A percentile compares a stretch with the other conserved stretches of the same genome.
These are phyloP conservation scores for Caryopteris hybrid DNA, from an alignment of 305 asterid genomes.

Conservation along the genomic window DNA sequence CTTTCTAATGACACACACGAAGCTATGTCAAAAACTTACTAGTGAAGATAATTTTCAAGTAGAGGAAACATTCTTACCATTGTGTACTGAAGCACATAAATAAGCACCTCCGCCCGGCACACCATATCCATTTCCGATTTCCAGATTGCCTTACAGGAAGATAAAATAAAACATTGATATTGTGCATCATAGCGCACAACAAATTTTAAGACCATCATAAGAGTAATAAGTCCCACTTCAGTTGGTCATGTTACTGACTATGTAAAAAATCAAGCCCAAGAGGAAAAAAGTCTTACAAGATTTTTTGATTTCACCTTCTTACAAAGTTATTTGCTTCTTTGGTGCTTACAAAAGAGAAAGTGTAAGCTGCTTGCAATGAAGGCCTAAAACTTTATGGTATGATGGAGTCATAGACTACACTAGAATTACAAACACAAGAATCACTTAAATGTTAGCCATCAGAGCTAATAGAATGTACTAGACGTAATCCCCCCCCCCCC, in stretches of 20 bases:
- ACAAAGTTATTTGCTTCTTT: not conserved
- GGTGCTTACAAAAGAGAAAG: not conserved
- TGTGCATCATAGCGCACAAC: not conserved
- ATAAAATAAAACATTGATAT: not conserved
- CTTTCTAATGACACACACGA: conserved; percentile 28
- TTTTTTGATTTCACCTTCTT: not conserved
- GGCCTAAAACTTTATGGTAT: not conserved
- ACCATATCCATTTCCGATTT: conserved; percentile 96
- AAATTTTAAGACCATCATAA: not conserved
- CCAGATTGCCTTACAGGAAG: conserved; percentile 58
- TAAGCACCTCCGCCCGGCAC: conserved; percentile 99
- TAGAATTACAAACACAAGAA: conserved; percentile 1
- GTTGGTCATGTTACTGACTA: not conserved
- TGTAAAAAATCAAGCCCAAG: not conserved
- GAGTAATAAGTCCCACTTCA: not conserved
- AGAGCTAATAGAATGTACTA: not conserved
- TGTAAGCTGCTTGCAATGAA: not conserved
- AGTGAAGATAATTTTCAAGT: conserved; percentile 7
- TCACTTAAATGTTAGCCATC: not conserved
- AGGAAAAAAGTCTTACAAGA: not conserved
- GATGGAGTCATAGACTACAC: not conserved
- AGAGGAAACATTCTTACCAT: conserved; percentile 38
- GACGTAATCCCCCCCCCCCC: not conserved
- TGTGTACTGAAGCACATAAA: conserved; percentile 45
- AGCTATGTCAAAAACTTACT: conserved; percentile 16